These are phyloP conservation scores for Boletus vinaceobasis DNA, from an alignment of 768 basidiomycete species.

Conservation along the genomic window DNA sequence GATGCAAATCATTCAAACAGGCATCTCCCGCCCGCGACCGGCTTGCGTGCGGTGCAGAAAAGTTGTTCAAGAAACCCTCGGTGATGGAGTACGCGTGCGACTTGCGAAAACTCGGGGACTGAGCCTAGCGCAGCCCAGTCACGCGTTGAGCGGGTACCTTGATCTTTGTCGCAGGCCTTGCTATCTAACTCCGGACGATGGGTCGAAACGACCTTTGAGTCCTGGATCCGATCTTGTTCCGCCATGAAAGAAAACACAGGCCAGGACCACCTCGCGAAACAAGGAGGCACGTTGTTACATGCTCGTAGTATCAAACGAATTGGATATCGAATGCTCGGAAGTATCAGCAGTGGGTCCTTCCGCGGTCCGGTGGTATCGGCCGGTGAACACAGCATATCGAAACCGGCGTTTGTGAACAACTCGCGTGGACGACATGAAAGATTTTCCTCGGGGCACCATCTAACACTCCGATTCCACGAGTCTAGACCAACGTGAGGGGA, in stretches of 20 bases:
- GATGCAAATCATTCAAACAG: constrained; percentile 8
- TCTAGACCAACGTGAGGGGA: constrained; percentile 29
- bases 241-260: constrained; percentile 7
- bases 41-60: constrained; percentile 24
- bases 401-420: constrained; percentile 20
- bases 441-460: neutral
- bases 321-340: neutral
- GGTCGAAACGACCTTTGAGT: constrained; percentile 18
- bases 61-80: neutral
- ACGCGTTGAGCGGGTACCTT: neutral
- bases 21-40: constrained; percentile 24
- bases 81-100: neutral
- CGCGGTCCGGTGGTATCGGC: neutral
- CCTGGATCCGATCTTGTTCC: neutral
- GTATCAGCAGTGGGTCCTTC: neutral
- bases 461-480: constrained; percentile 13
- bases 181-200: neutral
- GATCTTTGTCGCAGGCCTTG: neutral
- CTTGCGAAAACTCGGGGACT: neutral
- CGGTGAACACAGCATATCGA: neutral
- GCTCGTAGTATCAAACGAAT: neutral
- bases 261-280: neutral
- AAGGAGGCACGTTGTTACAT: neutral
- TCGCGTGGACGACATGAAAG: neutral
- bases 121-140: neutral